Evolutionary conservation across 1,139 yeast species (phyloP).

Genomic region (Candida smagusa): DNA sequence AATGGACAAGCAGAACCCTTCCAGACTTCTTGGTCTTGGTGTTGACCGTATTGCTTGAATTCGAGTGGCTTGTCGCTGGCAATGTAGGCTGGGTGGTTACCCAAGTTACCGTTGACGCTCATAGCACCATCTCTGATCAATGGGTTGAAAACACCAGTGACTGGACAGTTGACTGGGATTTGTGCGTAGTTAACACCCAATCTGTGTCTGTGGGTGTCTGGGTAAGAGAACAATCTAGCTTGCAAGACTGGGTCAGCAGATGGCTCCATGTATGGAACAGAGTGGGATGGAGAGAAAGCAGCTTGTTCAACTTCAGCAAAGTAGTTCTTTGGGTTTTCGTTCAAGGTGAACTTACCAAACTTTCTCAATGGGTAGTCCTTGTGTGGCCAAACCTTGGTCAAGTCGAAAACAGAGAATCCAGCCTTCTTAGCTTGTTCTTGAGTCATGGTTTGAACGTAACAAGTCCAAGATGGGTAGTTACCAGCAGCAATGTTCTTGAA

Average conservation of each 20-base stretch:
- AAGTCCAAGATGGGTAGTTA: conserved; percentile 62
- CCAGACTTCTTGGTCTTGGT: conserved; percentile 81
- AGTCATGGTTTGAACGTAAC: conserved; percentile 70
- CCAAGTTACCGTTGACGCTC: conserved; percentile 83
- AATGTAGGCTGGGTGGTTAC: conserved; percentile 76
- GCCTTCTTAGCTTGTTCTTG: conserved; percentile 62
- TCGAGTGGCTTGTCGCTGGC: conserved; percentile 57
- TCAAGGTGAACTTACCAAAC: conserved; percentile 66
- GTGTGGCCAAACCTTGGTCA: conserved; percentile 83
- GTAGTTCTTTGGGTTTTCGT: conserved; percentile 73
- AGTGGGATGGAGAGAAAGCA: conserved; percentile 79
- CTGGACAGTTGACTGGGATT: conserved; percentile 70
- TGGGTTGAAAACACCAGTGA: conserved; percentile 54
- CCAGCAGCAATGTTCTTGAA: conserved; percentile 57
- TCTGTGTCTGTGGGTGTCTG: conserved; percentile 72
- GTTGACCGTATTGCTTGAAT: conserved; percentile 40
- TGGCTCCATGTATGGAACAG: conserved; percentile 81
- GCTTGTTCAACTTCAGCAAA: conserved; percentile 82
- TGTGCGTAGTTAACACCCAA: conserved; percentile 69
- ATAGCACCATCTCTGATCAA: conserved; percentile 85
- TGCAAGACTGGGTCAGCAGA: conserved; percentile 87
- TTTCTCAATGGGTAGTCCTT: conserved; percentile 70
- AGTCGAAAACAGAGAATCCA: conserved; percentile 60
- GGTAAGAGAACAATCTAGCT: conserved; percentile 79
- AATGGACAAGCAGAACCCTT: conserved; percentile 82